phyloP scores from a whole-genome alignment of 371 early-diverging fungal species.

The Paraphysoderma sedebokerense region DNA sequence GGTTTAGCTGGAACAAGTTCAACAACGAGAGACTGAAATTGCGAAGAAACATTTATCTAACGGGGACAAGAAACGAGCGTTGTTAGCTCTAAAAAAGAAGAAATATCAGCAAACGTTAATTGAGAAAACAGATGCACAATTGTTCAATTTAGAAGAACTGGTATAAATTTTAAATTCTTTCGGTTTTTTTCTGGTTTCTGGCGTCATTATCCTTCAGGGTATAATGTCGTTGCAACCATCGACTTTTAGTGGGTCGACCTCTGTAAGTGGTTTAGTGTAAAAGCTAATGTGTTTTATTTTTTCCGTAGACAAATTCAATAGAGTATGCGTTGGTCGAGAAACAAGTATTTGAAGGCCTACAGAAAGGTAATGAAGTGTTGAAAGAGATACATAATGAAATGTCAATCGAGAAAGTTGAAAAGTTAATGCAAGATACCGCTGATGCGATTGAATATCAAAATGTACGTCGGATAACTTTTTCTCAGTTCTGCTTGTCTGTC shows the following conservation, averaged over 20 bases:
- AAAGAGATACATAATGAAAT: conserved; percentile 77
- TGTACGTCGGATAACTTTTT: too few relatives aligned
- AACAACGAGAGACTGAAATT: conserved; percentile 40
- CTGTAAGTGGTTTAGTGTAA: background rate
- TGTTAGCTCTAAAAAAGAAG: conserved; percentile 80
- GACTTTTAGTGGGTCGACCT: background rate
- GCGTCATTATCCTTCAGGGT: conserved; percentile 1
- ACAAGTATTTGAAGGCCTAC: conserved; percentile 64
- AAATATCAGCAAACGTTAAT: conserved; percentile 83
- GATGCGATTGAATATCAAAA: conserved; percentile 92
- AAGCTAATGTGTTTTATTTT: background rate
- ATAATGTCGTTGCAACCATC: too few relatives aligned
- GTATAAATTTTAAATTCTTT: conserved; percentile 18
- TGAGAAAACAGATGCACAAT: conserved; percentile 63
- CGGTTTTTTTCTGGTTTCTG: background rate
- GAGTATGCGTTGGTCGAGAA: conserved; percentile 83
- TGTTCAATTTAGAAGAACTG: conserved; percentile 75
- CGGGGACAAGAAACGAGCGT: conserved; percentile 63
- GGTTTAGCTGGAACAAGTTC: conserved; percentile 36
- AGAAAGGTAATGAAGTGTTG: conserved; percentile 68
- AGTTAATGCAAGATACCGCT: conserved; percentile 85
- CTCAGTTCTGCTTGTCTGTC: too few relatives aligned
- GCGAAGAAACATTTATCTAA: conserved; percentile 40
- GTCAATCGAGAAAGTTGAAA: conserved; percentile 80
- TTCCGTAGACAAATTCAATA: conserved; percentile 49